A percentile compares a stretch with the other conserved stretches of the same genome.
These are phyloP conservation scores for Polygonum maritimum DNA, from an alignment of 148 eudicot genomes.

Conservation along the genomic window DNA sequence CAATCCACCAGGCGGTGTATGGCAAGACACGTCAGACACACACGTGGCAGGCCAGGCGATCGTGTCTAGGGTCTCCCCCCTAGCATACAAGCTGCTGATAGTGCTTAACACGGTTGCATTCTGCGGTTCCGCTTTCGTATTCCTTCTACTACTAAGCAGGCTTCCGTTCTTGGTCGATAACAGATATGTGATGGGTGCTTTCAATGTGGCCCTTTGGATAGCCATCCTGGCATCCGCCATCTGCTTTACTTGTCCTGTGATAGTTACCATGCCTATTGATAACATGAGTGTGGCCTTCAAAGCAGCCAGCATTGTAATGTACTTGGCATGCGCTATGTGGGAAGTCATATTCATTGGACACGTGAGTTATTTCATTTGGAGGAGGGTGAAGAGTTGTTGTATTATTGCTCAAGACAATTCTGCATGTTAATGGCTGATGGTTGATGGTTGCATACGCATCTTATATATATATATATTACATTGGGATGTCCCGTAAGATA, in stretches of 20 bases:
- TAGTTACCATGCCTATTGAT: neutral
- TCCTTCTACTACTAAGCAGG: neutral
- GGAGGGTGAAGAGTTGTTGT: neutral
- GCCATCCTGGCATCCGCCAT: neutral
- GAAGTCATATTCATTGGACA: neutral
- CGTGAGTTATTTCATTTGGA: neutral
- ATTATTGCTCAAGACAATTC: no score
- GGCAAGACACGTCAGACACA: neutral
- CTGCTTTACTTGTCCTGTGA: neutral
- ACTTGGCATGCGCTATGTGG: neutral
- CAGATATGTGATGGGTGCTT: neutral
- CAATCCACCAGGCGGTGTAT: neutral
- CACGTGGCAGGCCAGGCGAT: neutral
- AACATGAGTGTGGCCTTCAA: neutral
- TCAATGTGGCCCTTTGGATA: neutral
- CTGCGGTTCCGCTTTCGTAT: neutral
- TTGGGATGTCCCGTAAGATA: no score
- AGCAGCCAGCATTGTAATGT: neutral
- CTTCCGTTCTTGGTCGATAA: neutral
- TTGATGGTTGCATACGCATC: no score
- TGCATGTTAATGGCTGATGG: no score
- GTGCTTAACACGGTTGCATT: neutral
- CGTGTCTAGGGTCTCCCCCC: neutral
- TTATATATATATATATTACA: no score
- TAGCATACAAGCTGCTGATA: neutral